A percentile compares a stretch with the other conserved stretches of the same genome.
Conservation (phyloP, 2,329 filamentous ascomycete species). For the Aspergillus calidoustus region DNA sequence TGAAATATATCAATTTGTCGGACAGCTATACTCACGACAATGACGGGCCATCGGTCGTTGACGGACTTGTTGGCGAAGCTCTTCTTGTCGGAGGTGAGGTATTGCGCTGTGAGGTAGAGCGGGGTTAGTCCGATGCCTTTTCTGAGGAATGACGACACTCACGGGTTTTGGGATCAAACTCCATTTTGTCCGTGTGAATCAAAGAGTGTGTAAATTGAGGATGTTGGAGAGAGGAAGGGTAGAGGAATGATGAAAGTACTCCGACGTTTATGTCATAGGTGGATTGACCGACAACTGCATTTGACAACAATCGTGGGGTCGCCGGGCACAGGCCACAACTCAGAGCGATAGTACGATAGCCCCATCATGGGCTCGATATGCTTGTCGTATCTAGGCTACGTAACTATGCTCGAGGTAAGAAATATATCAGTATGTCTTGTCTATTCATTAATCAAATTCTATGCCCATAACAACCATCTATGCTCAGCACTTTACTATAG, state of each 20-base stretch:
- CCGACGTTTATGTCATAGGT: neutral
- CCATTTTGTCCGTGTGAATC: constrained; percentile 57
- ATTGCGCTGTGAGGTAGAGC: constrained; percentile 62
- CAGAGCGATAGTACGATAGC: too few relatives aligned
- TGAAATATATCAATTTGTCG: neutral
- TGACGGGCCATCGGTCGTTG: constrained; percentile 88
- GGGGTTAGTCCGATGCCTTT: constrained; percentile 21
- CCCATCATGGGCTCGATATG: too few relatives aligned
- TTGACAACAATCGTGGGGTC: constrained; percentile 12
- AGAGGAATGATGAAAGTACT: neutral
- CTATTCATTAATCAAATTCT: too few relatives aligned
- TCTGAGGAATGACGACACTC: constrained; percentile 37
- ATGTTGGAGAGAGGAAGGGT: neutral
- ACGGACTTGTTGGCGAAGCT: constrained; percentile 90
- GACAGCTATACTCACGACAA: constrained; percentile 66
- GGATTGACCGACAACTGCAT: constrained; percentile 14
- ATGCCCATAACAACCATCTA: too few relatives aligned
- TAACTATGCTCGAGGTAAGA: too few relatives aligned
- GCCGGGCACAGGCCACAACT: constrained; percentile 6
- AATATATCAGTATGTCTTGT: too few relatives aligned
- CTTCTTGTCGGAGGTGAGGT: constrained; percentile 76
- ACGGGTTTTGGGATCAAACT: constrained; percentile 76
- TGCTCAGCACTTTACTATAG: too few relatives aligned
- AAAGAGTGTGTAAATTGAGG: neutral
- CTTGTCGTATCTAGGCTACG: too few relatives aligned